Evolutionary conservation across 2,329 filamentous ascomycete species (phyloP), one percentile per base, ranked within the genome.

Genomic region (Eutypa lata): DNA sequence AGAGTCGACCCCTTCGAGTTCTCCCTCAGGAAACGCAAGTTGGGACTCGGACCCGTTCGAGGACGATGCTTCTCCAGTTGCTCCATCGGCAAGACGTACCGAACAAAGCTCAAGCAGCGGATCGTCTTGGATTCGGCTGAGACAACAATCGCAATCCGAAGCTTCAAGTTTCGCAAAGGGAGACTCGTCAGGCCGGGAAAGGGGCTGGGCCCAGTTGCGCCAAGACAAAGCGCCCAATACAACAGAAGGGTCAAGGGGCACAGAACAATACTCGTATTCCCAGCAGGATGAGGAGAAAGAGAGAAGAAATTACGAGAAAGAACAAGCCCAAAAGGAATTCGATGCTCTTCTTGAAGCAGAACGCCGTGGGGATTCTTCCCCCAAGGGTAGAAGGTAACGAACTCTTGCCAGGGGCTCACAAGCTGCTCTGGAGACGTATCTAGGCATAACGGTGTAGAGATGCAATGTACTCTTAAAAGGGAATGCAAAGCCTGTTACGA

Each of bases 301-400:
- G 52, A 69, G 69, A 40, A 70, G 64, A 48, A 54, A 60, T 3
- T 61, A 66, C 16, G 71, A 70, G 43, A 78, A 73, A 61, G 70
- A 71, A 8, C 71, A 76, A 56, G 77, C 78, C 6, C 78, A 81
- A 53, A 72, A 68, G 53, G 76, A 81, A 28, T 81, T 81, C 57
- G 78, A 81, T 53, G 68, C 67, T 19, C 66, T 80, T 53, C 52
- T 81, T 2, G 77, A 81, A 42, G 66, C 69, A 14, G 78, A 81
- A 51, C 57, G 65, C 47, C 59, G 53, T n/a, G 62, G 63, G 26
- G 59, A 57, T 2, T 53, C 55, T 5, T 45, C 42, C 35, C 6
- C 13, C 21, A 45, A n/a, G 21, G 22, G 42, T 7, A 24, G 7
- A n/a, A 45, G 2, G 42, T 45, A 45, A 19, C 22, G 42, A 10